phyloP scores from a whole-genome alignment of 2,329 filamentous ascomycete species.

The Stemphylium beticola region DNA sequence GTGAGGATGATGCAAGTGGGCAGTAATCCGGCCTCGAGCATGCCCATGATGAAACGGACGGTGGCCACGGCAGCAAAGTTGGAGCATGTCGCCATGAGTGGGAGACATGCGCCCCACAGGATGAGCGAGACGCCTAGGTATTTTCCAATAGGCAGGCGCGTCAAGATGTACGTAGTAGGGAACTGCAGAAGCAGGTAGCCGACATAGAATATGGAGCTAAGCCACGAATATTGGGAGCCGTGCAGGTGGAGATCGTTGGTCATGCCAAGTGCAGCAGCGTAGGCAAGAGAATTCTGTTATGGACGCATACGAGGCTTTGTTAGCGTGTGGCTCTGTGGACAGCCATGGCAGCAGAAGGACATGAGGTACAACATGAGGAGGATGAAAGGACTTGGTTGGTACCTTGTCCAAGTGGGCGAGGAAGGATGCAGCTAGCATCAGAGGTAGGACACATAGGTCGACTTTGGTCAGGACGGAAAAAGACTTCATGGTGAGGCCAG shows the following conservation, averaged over 20 bases:
- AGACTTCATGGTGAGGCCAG: not conserved
- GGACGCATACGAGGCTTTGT: not conserved
- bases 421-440: not conserved
- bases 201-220: slow-evolving; percentile 63
- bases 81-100: slow-evolving; percentile 26
- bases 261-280: not conserved
- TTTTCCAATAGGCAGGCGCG: slow-evolving; percentile 31
- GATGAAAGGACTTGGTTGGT: not conserved
- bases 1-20: not conserved
- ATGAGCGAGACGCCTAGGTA: slow-evolving; percentile 24
- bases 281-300: not conserved
- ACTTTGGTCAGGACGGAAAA: not conserved
- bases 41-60: slow-evolving; percentile 23
- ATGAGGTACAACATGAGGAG: not conserved
- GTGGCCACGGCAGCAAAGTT: slow-evolving; percentile 22
- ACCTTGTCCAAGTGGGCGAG: not conserved
- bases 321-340: not conserved
- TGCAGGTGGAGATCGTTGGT: slow-evolving; percentile 47
- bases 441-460: not conserved
- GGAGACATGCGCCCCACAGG: slow-evolving; percentile 49
- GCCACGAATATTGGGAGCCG: slow-evolving; percentile 65
- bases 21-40: not conserved
- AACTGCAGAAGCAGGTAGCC: slow-evolving; percentile 37
- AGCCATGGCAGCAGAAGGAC: not conserved
- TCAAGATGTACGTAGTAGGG: slow-evolving; percentile 26